Conservation (phyloP, 1,284 basidiomycete genomes). For the Ustilago xerochloae region DNA sequence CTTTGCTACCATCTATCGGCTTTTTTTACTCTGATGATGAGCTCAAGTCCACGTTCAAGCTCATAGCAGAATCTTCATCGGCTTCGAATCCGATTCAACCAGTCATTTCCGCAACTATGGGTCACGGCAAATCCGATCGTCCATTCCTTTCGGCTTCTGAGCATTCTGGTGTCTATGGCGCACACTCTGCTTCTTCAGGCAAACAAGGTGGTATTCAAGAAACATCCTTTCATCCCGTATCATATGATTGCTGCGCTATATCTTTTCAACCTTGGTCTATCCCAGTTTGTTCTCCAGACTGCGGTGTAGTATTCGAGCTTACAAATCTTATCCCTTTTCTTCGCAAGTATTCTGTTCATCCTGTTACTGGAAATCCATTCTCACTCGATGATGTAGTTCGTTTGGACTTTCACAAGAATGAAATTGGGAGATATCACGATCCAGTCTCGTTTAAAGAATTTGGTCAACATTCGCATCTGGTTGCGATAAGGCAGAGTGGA, state of each 20-base stretch:
- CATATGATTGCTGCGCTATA: constrained; percentile 91
- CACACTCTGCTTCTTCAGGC: constrained; percentile 53
- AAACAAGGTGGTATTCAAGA: constrained; percentile 70
- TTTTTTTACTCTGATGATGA: too few relatives aligned
- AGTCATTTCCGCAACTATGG: constrained; percentile 43
- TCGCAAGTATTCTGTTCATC: constrained; percentile 77
- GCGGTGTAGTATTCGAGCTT: constrained; percentile 66
- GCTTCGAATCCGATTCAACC: neutral
- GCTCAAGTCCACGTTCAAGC: too few relatives aligned
- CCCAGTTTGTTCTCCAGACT: constrained; percentile 85
- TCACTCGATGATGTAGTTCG: constrained; percentile 83
- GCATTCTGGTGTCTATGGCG: constrained; percentile 60
- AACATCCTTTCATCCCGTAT: constrained; percentile 71
- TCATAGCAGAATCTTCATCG: too few relatives aligned
- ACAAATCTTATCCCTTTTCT: constrained; percentile 89
- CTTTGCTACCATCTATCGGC: too few relatives aligned
- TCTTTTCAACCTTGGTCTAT: constrained; percentile 90
- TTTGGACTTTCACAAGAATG: constrained; percentile 80
- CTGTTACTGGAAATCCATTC: constrained; percentile 85
- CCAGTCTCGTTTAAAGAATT: constrained; percentile 71
- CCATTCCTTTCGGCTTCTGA: constrained; percentile 60
- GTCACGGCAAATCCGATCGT: constrained; percentile 62
- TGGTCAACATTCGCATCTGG: constrained; percentile 71
- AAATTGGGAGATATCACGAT: constrained; percentile 64
- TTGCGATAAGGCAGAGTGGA: constrained; percentile 72